Base-by-base conservation (phyloP, 2,329 filamentous ascomycete species). In the Laburnicola sp. region DNA sequence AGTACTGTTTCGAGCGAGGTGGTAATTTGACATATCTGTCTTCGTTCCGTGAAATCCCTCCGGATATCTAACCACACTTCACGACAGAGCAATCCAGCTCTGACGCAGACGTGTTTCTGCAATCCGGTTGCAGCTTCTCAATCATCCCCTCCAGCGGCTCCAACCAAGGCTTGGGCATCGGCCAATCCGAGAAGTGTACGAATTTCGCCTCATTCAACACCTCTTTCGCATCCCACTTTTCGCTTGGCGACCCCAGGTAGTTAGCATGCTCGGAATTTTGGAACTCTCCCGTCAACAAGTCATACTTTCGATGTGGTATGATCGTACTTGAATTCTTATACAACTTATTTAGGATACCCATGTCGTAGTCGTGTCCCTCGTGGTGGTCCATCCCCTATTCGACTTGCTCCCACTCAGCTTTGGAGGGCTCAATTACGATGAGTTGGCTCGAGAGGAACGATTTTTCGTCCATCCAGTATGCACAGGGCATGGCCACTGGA, bases 401-500 rank as follows among this genome's bases (percentile, higher is more conserved):
- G n/a, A 64, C 52, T 4, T 48, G 51, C 25, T 63, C 48, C 56
- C 81, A 79, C 38, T 86, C 82, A 5, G 59, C 57, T 6, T 70
- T 66, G 0, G 79, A 83, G 0, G 86, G 86, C 42, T 83, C 74
- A 43, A 86, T 70, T 4, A 87, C 76, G 56, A 86, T 75, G 25
- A 87, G 55, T 21, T 83, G 77, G 3, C 81, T 83, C 0, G 82
- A 82, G 3, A 88, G 74, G 39, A 48, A 57, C 22, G 45, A 47
- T 1, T 47, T 41, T 0, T 81, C 80, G 28, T 42, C 39, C 2
- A 80, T 74, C 86, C 86, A 89, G 66, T 89, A 88, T 1, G 86
- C 86, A 16, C 83, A 79, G 1, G 86, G 84, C 79, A 88, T 85
- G 1, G 85, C 85, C 1, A 86, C 77, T 0, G 79, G 74, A 0